Evolutionary conservation across 202 grass and related monocot genomes (phyloP), one percentile per base, ranked within the genome.

Genomic region (Zoysia matrella): DNA sequence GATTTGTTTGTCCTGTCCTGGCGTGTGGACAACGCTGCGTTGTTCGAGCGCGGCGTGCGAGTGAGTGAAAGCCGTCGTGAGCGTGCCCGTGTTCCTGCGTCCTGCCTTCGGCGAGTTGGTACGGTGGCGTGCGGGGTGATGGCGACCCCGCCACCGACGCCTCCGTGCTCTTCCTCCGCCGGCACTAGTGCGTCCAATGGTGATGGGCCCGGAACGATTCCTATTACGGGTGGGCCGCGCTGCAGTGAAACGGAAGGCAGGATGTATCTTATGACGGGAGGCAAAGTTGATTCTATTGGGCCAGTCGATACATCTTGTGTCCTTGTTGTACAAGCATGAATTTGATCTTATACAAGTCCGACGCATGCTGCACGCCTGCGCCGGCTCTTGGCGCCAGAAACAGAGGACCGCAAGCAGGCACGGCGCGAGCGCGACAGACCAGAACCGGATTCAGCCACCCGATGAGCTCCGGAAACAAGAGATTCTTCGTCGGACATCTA

Each of bases 401-500:
- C n/a, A 72, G 49, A 65, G 65, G 46, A 67, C n/a, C 7, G 68
- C 83, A 84, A 15, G 73, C 11, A 43, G 68, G 55, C 14, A 57
- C 83, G 40, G 65, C 80, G 82, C 46, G 82, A 55, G 70, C 58
- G 67, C 58, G 22, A 22, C 22, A 22, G 22, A 22, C 22, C 67
- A 75, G 85, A 79, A 69, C 54, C 46, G 45, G 52, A 48, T 76
- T 86, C 69, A 70, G 76, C 69, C 58, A 78, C 82, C 61, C 66
- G 75, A 87, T 89, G 74, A 84, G 78, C 82, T 65, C 83, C 66
- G 74, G 84, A 74, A 91, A 89, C 80, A 84, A 89, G 74, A 88
- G 86, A 94, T 91, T 93, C 91, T 85, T 91, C 73, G 85, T 78
- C 75, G 79, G 67, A 79, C 79, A 73, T 82, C 51, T 8, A 83